These are phyloP conservation scores for Saussurea involucrata DNA, from an alignment of 129 eudicot genomes.

Conservation along the genomic window DNA sequence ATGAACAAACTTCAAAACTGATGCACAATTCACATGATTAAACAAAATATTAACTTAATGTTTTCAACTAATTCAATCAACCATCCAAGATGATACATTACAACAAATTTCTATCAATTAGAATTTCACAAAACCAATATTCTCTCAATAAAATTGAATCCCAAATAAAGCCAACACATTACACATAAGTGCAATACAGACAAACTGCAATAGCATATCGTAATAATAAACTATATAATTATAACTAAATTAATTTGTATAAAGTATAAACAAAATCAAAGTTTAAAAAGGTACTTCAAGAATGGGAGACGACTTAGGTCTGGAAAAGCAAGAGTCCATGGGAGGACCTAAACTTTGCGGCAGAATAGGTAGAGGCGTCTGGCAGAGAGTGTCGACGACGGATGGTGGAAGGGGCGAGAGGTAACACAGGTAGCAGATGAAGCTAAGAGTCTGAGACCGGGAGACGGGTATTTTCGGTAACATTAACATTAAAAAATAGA, in stretches of 20 bases:
- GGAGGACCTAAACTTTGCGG: not conserved
- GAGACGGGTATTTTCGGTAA: not conserved
- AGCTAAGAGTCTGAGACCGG: not conserved
- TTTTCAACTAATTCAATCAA: not conserved
- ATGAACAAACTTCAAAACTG: not conserved
- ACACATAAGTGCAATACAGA: not conserved
- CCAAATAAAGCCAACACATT: not conserved
- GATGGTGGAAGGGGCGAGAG: not conserved
- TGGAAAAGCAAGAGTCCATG: not conserved
- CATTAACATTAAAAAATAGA: not conserved
- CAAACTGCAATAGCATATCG: not conserved
- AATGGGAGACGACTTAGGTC: not conserved
- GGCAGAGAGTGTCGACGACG: conserved; percentile 9
- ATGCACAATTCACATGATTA: not conserved
- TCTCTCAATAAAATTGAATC: not conserved
- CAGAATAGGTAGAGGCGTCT: not conserved
- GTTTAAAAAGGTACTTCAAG: not conserved
- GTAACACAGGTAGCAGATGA: not conserved
- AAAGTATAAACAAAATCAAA: not conserved
- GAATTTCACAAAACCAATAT: conserved; percentile 15
- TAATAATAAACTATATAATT: not conserved
- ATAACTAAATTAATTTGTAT: not conserved
- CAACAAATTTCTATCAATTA: not conserved
- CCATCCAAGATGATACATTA: not conserved
- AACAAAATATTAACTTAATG: not conserved